phyloP scores from a whole-genome alignment of 2,329 filamentous ascomycete species.

The Cladosporium velox region DNA sequence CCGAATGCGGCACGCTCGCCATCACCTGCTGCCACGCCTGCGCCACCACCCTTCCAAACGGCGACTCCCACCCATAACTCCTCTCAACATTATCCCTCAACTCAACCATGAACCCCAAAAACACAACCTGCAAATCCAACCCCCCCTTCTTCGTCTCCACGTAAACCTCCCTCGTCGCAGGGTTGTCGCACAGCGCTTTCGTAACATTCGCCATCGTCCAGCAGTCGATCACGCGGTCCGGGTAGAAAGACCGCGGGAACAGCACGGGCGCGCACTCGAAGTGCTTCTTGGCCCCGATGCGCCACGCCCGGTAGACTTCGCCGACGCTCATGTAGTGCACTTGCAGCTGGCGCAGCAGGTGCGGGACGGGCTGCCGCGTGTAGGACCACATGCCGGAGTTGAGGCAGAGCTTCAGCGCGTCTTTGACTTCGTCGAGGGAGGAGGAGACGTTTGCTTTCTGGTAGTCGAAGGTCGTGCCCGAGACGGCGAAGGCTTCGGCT shows the following conservation, averaged over 20 bases:
- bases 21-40: slow-evolving; percentile 29
- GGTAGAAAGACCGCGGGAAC: slow-evolving; percentile 53
- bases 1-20: slow-evolving; percentile 24
- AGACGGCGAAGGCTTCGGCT: slow-evolving; percentile 32
- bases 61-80: slow-evolving; percentile 45
- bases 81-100: slow-evolving; percentile 41
- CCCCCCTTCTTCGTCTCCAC: slow-evolving; percentile 37
- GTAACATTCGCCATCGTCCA: slow-evolving; percentile 34
- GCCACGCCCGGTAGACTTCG: slow-evolving; percentile 51
- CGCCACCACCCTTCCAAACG: slow-evolving; percentile 35
- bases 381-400: slow-evolving; percentile 48
- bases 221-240: slow-evolving; percentile 55
- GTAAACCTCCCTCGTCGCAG: slow-evolving; percentile 27
- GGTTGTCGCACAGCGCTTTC: slow-evolving; percentile 23
- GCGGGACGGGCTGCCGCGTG: slow-evolving; percentile 57
- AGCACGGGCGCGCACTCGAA: slow-evolving; percentile 54
- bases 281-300: slow-evolving; percentile 55
- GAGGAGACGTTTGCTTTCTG: slow-evolving; percentile 30
- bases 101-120: slow-evolving; percentile 47
- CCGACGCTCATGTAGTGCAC: slow-evolving; percentile 48
- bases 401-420: slow-evolving; percentile 33
- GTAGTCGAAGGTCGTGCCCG: slow-evolving; percentile 29
- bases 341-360: slow-evolving; percentile 56
- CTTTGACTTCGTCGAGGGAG: slow-evolving; percentile 30
- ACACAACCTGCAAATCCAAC: slow-evolving; percentile 46